These are phyloP conservation scores for Halteria grandinella DNA, from an alignment of 73 alveolate species.

Conservation along the genomic window DNA sequence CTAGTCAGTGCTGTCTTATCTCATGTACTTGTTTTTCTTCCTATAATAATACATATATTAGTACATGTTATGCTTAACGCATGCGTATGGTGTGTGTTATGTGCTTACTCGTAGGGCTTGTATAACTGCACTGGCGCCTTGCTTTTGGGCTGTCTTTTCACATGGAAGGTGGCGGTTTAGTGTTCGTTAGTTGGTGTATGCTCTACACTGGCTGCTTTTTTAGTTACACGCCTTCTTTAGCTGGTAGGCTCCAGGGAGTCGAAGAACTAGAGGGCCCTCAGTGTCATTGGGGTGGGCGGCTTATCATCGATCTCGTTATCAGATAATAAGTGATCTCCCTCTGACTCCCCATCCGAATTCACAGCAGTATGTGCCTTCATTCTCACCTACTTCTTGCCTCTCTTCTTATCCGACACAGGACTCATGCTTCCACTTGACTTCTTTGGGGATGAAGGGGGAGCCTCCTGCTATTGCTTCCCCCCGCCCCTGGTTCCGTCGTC, in stretches of 20 bases:
- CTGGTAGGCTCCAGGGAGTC: constrained; percentile 7
- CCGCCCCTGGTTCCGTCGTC: constrained; percentile 24
- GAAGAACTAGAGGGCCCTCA: constrained; percentile 8
- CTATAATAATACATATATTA: too few relatives aligned
- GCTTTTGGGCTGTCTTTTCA: too few relatives aligned
- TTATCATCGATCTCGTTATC: not conserved
- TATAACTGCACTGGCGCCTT: too few relatives aligned
- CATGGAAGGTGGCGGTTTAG: not conserved
- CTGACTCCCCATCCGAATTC: not conserved
- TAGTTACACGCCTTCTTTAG: too few relatives aligned
- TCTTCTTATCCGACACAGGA: not conserved
- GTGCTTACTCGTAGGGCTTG: too few relatives aligned
- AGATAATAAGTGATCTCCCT: not conserved
- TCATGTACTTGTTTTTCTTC: too few relatives aligned
- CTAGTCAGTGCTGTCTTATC: too few relatives aligned
- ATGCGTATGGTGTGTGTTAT: too few relatives aligned
- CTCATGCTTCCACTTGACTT: not conserved
- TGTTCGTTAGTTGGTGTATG: not conserved
- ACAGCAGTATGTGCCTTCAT: not conserved
- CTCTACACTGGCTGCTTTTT: not conserved
- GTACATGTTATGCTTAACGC: too few relatives aligned
- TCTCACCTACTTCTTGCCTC: not conserved
- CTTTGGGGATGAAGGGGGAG: not conserved
- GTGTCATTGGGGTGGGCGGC: constrained; percentile 26
- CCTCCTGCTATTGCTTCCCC: not conserved